A percentile compares a stretch with the other conserved stretches of the same genome.
Conservation (phyloP, 306 rosid genomes). For the Pueraria montana region DNA sequence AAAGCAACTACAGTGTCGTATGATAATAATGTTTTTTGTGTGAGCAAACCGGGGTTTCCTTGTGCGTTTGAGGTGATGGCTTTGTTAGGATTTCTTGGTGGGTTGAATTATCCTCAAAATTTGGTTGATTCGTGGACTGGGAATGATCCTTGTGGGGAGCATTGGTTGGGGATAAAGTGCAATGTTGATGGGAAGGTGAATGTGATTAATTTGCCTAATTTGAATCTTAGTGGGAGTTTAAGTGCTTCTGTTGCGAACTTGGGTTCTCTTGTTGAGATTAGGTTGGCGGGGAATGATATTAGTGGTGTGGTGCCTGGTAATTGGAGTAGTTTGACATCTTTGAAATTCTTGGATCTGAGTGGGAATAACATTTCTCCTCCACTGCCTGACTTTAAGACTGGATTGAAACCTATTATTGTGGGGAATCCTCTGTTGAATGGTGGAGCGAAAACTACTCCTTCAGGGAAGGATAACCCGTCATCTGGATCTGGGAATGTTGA, state of each 20-base stretch:
- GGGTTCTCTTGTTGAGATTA: slow-evolving; percentile 66
- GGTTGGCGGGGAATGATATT: slow-evolving; percentile 68
- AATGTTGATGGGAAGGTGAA: slow-evolving; percentile 58
- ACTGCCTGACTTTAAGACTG: slow-evolving; percentile 65
- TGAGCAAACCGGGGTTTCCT: slow-evolving; percentile 52
- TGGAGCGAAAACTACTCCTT: slow-evolving; percentile 36
- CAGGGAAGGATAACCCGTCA: slow-evolving; percentile 44
- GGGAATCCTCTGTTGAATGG: slow-evolving; percentile 57
- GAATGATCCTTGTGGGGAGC: slow-evolving; percentile 71
- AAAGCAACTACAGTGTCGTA: slow-evolving; percentile 53
- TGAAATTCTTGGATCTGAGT: slow-evolving; percentile 81
- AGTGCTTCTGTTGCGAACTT: slow-evolving; percentile 87
- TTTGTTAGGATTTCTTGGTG: slow-evolving; percentile 72
- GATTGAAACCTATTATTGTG: slow-evolving; percentile 59
- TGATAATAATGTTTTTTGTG: slow-evolving; percentile 68
- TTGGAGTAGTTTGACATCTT: slow-evolving; percentile 72
- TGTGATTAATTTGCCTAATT: slow-evolving; percentile 70
- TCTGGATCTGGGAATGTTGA: slow-evolving; percentile 50
- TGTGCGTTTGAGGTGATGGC: slow-evolving; percentile 84
- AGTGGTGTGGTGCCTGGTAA: slow-evolving; percentile 72
- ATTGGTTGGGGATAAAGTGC: slow-evolving; percentile 87
- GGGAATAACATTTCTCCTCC: slow-evolving; percentile 83
- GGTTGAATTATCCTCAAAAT: slow-evolving; percentile 72
- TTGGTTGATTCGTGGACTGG: slow-evolving; percentile 76
- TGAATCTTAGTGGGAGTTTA: slow-evolving; percentile 73